Evolutionary conservation across 176 grass and related monocot genomes (phyloP).

Genomic region (Hordeum vulgare): MorexV3_pseudomolecules_assembly NC_058521.1:17745008-17745507

Average conservation of each 20-base stretch:
- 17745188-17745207: constrained; percentile 80
- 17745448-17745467: neutral
- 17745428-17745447: constrained; percentile 15
- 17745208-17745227: constrained; percentile 87
- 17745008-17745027: constrained; percentile 92
- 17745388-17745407: constrained; percentile 5
- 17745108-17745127: neutral
- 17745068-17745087: constrained; percentile 82
- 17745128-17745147: neutral
- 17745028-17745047: constrained; percentile 84
- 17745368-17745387: constrained; percentile 11
- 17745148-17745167: neutral
- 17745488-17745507: neutral
- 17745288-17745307: constrained; percentile 27
- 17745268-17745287: neutral
- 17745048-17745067: constrained; percentile 79
- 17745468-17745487: constrained; percentile 11
- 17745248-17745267: constrained; percentile 19
- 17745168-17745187: constrained; percentile 79
- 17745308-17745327: neutral
- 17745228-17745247: constrained; percentile 75
- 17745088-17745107: constrained; percentile 25
- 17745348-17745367: constrained; percentile 11
- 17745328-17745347: constrained; percentile 24
- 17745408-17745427: constrained; percentile 26